A percentile compares a stretch with the other conserved stretches of the same genome.
These are phyloP conservation scores for Moesziomyces aphidis DNA, from an alignment of 1,284 basidiomycete species.

Conservation along the genomic window DNA sequence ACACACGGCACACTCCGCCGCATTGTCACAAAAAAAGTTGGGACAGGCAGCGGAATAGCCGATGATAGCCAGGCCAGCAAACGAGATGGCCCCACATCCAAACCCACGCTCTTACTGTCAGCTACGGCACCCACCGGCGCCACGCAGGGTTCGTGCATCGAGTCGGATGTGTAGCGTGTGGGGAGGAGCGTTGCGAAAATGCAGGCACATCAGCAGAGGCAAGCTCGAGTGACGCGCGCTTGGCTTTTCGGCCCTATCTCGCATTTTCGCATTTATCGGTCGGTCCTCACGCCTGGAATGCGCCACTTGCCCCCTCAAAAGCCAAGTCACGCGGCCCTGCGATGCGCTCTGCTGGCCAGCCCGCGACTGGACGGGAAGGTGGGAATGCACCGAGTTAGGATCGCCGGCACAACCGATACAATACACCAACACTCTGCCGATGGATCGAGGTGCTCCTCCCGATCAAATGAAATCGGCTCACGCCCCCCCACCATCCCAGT, in stretches of 20 bases:
- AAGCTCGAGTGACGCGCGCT: neutral
- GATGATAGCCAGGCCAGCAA: constrained; percentile 19
- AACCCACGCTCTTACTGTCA: neutral
- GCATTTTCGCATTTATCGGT: constrained; percentile 39
- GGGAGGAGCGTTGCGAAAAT: neutral
- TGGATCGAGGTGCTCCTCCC: neutral
- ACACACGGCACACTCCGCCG: too few relatives aligned
- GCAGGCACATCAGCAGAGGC: constrained; percentile 9
- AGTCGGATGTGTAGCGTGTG: constrained; percentile 1
- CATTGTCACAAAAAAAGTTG: neutral
- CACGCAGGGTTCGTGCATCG: neutral
- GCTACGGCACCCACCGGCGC: neutral
- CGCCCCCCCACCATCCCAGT: too few relatives aligned
- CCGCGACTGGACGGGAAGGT: too few relatives aligned
- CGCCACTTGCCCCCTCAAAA: neutral
- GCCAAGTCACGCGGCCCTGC: constrained; percentile 4
- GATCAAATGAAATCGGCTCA: too few relatives aligned
- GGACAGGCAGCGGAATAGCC: constrained; percentile 24
- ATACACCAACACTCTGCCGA: neutral
- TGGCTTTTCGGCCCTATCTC: constrained; percentile 12
- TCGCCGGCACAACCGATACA: too few relatives aligned
- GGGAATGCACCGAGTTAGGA: too few relatives aligned
- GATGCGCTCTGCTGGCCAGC: neutral
- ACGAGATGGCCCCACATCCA: neutral
- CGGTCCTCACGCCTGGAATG: neutral